phyloP scores from a whole-genome alignment of 371 early-diverging fungal genomes.

The Quaeritorhiza haematococci region DNA sequence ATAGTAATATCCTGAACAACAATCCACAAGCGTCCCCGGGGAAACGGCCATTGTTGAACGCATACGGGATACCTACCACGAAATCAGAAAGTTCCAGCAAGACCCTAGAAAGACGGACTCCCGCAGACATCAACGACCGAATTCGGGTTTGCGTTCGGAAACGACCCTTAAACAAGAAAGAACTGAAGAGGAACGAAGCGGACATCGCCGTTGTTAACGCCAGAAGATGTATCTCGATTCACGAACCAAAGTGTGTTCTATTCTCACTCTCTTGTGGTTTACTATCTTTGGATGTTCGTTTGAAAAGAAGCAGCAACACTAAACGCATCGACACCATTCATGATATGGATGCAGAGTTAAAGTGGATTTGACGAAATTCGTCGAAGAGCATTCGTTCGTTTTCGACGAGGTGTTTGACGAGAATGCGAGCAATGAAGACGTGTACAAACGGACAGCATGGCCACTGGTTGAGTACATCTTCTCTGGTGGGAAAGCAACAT shows the following conservation, averaged over 20 bases:
- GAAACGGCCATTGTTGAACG: conserved; percentile 27
- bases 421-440: conserved; percentile 70
- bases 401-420: conserved; percentile 97
- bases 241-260: conserved; percentile 74
- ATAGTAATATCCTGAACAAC: not conserved
- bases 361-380: conserved; percentile 90
- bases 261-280: not conserved
- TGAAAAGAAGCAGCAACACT: no score
- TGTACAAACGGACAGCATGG: conserved; percentile 86
- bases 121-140: conserved; percentile 57
- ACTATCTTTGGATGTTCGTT: not conserved
- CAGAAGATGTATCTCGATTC: conserved; percentile 65
- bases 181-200: conserved; percentile 62
- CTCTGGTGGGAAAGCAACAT: conserved; percentile 93
- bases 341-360: conserved; percentile 55
- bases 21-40: conserved; percentile 5
- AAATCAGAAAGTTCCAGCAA: conserved; percentile 3
- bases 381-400: conserved; percentile 87
- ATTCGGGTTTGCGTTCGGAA: conserved; percentile 97
- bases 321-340: no score
- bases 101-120: not conserved
- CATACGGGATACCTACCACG: conserved; percentile 42
- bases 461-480: conserved; percentile 94
- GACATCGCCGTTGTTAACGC: conserved; percentile 75
- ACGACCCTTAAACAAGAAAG: conserved; percentile 84